Evolutionary conservation across 1,139 yeast genomes (phyloP).

Genomic region (Komagataea norvegica): DNA sequence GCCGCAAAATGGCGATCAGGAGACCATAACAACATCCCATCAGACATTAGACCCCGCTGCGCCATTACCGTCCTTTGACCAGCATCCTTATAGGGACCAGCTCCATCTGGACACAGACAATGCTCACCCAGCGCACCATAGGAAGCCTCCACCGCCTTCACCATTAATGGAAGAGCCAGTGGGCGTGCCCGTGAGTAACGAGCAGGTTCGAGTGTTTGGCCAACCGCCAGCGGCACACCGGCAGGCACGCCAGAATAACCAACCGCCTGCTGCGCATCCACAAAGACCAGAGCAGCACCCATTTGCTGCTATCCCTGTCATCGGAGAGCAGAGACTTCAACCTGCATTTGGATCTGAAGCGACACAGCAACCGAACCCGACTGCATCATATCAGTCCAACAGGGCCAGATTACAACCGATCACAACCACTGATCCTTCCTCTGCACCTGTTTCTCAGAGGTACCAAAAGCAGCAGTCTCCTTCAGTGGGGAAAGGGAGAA

Average conservation of each 20-base stretch:
- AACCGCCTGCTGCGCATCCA: conserved; percentile 9
- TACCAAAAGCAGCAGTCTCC: conserved; percentile 22
- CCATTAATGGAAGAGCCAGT: too few relatives aligned
- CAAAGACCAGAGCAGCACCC: conserved; percentile 11
- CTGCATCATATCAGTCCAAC: conserved; percentile 13
- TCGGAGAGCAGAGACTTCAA: conserved; percentile 2
- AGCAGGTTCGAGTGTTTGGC: conserved; percentile 5
- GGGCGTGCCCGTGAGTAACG: conserved; percentile 5
- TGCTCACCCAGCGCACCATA: too few relatives aligned
- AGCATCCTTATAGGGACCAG: conserved; percentile 18
- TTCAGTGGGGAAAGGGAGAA: conserved; percentile 13
- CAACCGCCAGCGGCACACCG: conserved; percentile 10
- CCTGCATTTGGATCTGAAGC: conserved; percentile 4
- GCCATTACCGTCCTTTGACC: conserved; percentile 6
- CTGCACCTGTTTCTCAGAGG: conserved; percentile 21
- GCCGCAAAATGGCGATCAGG: conserved; percentile 8
- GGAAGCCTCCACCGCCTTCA: conserved; percentile 9
- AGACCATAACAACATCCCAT: not conserved
- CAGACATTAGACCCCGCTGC: conserved; percentile 2
- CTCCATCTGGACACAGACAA: conserved; percentile 1
- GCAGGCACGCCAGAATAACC: conserved; percentile 8
- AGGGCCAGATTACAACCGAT: conserved; percentile 20
- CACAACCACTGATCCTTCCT: conserved; percentile 19
- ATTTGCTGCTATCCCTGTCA: not conserved
- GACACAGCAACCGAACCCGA: conserved; percentile 11